phyloP scores from a whole-genome alignment of 129 eudicot species.

The Cynara cardunculus region DNA sequence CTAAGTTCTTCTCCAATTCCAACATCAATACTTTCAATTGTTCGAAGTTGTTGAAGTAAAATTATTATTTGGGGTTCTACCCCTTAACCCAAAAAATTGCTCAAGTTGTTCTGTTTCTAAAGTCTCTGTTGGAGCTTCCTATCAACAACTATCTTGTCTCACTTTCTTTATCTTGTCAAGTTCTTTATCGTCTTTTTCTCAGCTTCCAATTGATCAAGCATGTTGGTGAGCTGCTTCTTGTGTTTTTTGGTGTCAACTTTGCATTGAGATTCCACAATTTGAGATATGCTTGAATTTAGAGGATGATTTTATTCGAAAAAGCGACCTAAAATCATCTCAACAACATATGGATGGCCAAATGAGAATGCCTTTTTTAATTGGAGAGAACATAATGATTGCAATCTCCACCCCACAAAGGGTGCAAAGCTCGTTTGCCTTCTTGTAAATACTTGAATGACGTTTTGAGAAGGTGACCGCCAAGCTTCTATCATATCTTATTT shows the following conservation, averaged over 20 bases:
- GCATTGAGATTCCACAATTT: background rate
- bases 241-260: background rate
- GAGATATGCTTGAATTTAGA: background rate
- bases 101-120: background rate
- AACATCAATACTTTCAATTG: no score
- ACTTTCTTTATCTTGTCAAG: background rate
- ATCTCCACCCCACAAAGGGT: slow-evolving; percentile 21
- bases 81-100: no score
- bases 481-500: background rate
- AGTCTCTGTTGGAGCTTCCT: background rate
- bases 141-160: background rate
- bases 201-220: background rate
- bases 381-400: slow-evolving; percentile 40
- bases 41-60: no score
- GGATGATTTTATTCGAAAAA: background rate
- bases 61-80: no score
- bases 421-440: slow-evolving; percentile 11
- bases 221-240: background rate
- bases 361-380: slow-evolving; percentile 31
- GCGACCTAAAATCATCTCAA: background rate
- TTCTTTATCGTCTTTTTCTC: no score
- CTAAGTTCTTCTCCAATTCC: no score
- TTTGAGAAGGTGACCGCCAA: slow-evolving; percentile 11
- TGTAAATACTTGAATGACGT: background rate
- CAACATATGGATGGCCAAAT: slow-evolving; percentile 45